A percentile compares a stretch with the other conserved stretches of the same genome.
Conservation (phyloP, 345 rosid genomes). For the Carallia brachiata region DNA sequence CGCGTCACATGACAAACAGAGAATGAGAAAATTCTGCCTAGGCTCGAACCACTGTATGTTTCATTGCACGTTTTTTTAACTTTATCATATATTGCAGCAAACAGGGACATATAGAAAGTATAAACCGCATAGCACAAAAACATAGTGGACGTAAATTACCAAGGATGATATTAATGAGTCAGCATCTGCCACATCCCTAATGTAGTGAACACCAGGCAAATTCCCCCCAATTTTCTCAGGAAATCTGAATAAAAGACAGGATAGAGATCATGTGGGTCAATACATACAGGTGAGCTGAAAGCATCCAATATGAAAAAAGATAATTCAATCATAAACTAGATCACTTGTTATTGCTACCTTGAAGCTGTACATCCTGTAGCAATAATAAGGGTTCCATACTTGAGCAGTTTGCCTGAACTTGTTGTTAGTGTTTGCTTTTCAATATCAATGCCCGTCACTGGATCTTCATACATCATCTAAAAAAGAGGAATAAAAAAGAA, state of each 20-base stretch:
- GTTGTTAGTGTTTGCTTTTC: slow-evolving; percentile 79
- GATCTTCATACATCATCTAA: slow-evolving; percentile 86
- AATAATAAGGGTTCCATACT: slow-evolving; percentile 81
- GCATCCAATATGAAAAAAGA: background rate
- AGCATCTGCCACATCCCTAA: slow-evolving; percentile 91
- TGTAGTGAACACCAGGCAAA: slow-evolving; percentile 88
- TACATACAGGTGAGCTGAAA: background rate
- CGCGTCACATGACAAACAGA: no score
- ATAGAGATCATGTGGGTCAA: slow-evolving; percentile 16
- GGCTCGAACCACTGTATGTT: no score
- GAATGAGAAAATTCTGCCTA: no score
- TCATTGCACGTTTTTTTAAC: no score
- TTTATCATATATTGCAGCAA: no score
- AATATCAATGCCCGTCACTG: slow-evolving; percentile 63
- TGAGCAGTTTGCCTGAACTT: slow-evolving; percentile 76
- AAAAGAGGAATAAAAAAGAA: background rate
- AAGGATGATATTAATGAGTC: slow-evolving; percentile 73
- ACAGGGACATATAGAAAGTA: background rate
- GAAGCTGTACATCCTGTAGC: slow-evolving; percentile 95
- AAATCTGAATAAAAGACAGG: slow-evolving; percentile 45
- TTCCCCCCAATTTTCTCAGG: slow-evolving; percentile 93
- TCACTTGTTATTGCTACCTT: slow-evolving; percentile 43
- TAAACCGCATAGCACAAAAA: no score
- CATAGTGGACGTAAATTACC: slow-evolving; percentile 38
- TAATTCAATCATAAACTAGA: background rate